These are phyloP conservation scores for Thermomucor indicae-seudaticae DNA, from an alignment of 371 early-diverging fungal genomes.

Conservation along the genomic window DNA sequence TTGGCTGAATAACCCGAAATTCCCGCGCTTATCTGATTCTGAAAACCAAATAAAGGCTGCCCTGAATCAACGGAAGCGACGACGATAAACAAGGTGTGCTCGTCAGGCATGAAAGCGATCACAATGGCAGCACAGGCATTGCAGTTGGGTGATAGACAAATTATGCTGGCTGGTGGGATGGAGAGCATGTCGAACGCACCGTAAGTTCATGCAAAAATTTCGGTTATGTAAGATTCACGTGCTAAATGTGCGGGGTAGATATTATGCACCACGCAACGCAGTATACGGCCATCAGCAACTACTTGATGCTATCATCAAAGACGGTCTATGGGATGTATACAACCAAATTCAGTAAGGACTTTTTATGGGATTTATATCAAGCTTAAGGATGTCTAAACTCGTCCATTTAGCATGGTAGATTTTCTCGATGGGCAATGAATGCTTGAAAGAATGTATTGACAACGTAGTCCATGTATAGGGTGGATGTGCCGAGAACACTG, in stretches of 20 bases:
- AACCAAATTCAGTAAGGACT: slow-evolving; percentile 66
- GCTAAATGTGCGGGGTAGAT: slow-evolving; percentile 27
- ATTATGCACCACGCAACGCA: slow-evolving; percentile 59
- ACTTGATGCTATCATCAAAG: slow-evolving; percentile 86
- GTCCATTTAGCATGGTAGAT: slow-evolving; percentile 1
- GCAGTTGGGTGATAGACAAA: slow-evolving; percentile 52
- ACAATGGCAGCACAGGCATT: slow-evolving; percentile 71
- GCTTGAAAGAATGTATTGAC: neutral
- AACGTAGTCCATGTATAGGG: slow-evolving; percentile 77
- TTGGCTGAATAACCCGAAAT: neutral
- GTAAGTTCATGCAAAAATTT: slow-evolving; percentile 34
- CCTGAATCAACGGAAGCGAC: slow-evolving; percentile 79
- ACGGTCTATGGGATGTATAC: slow-evolving; percentile 94
- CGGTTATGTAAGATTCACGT: slow-evolving; percentile 7
- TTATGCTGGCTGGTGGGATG: slow-evolving; percentile 92
- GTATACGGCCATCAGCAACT: slow-evolving; percentile 84
- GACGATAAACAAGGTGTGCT: slow-evolving; percentile 95
- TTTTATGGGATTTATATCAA: slow-evolving; percentile 6
- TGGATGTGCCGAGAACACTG: slow-evolving; percentile 89
- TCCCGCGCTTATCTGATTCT: neutral
- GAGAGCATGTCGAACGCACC: slow-evolving; percentile 94
- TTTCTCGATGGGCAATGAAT: neutral
- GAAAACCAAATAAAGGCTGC: slow-evolving; percentile 41
- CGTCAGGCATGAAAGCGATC: slow-evolving; percentile 89
- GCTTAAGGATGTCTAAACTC: slow-evolving; percentile 5